phyloP scores from a whole-genome alignment of 2,329 filamentous ascomycete species.

The Pseudopyrenochaeta lycopersici region DNA sequence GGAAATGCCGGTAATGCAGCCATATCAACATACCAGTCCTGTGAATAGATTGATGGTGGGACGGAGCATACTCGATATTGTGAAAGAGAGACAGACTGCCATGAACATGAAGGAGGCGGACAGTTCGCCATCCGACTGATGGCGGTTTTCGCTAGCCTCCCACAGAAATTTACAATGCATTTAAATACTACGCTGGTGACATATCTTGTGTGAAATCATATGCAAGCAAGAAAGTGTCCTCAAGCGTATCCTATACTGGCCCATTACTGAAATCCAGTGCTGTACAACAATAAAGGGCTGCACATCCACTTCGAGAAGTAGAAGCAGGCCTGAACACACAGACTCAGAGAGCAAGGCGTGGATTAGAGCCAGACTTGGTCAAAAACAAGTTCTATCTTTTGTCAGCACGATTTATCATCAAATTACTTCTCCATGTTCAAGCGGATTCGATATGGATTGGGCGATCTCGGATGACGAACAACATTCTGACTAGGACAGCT shows the following conservation, averaged over 20 bases:
- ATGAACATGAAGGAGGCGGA: constrained; percentile 15
- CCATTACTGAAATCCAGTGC: too few species aligned
- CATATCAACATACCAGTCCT: constrained; percentile 4
- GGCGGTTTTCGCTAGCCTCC: neutral
- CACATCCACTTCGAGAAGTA: too few species aligned
- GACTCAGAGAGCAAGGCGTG: too few species aligned
- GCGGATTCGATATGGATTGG: neutral
- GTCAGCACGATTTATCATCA: neutral
- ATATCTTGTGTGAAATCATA: neutral
- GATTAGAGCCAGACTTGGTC: too few species aligned
- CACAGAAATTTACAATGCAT: neutral
- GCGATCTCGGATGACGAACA: neutral
- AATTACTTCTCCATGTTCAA: neutral
- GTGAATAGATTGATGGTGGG: constrained; percentile 9
- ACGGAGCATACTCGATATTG: constrained; percentile 20
- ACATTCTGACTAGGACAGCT: neutral
- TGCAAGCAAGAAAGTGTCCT: too few species aligned
- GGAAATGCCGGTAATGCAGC: constrained; percentile 12
- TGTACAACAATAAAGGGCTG: too few species aligned
- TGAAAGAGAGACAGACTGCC: constrained; percentile 20
- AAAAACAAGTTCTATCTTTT: too few species aligned
- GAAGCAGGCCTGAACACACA: too few species aligned
- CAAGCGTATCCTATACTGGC: too few species aligned
- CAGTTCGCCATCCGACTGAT: neutral
- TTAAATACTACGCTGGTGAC: too few species aligned